These are phyloP conservation scores for Beauveria australis DNA, from an alignment of 2,329 filamentous ascomycete genomes.

Conservation along the genomic window DNA sequence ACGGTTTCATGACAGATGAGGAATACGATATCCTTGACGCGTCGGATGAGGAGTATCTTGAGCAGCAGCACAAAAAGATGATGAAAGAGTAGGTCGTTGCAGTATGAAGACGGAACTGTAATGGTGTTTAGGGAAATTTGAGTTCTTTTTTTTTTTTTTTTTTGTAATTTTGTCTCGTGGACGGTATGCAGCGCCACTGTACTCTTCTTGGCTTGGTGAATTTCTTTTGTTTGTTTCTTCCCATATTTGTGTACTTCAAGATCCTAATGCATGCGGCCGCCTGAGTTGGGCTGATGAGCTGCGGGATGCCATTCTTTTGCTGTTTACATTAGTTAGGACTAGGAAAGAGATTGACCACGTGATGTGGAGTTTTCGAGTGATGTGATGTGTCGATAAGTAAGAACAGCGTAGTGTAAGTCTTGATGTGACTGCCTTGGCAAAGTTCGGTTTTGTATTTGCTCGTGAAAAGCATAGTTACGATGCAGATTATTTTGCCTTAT, in stretches of 20 bases:
- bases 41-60: slow-evolving; percentile 75
- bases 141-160: not conserved
- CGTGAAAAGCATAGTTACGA: too few species aligned
- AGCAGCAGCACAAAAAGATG: slow-evolving; percentile 41
- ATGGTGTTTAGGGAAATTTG: not conserved
- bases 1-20: slow-evolving; percentile 89
- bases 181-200: not conserved
- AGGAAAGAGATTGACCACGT: slow-evolving; percentile 9
- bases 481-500: too few species aligned
- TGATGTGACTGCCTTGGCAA: not conserved
- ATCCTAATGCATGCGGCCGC: not conserved
- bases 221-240: not conserved
- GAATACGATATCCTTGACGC: slow-evolving; percentile 97
- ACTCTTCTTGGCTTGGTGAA: slow-evolving; percentile 2
- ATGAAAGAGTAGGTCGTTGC: slow-evolving; percentile 25
- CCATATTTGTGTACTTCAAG: not conserved
- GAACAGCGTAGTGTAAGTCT: too few species aligned
- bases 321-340: not conserved
- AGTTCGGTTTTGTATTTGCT: too few species aligned
- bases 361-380: not conserved
- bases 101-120: not conserved
- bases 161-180: not conserved
- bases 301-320: slow-evolving; percentile 5
- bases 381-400: not conserved
- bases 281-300: not conserved